These are phyloP conservation scores for Juglanconis sp. DNA, from an alignment of 2,329 filamentous ascomycete genomes.

Conservation along the genomic window DNA sequence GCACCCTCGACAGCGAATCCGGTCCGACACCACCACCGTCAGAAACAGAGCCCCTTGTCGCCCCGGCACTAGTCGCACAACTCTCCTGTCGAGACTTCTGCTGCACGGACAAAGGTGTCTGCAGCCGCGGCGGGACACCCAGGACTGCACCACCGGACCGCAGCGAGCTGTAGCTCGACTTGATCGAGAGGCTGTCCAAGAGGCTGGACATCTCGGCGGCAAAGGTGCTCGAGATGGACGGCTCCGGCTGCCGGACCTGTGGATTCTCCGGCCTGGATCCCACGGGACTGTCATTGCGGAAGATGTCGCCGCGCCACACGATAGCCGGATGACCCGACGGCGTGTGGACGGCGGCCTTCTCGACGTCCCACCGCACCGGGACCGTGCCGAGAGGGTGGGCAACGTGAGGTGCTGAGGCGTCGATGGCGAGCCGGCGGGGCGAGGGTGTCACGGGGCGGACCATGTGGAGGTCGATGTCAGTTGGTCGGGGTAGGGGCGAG, in stretches of 20 bases:
- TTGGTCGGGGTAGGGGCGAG: background rate
- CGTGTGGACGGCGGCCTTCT: background rate
- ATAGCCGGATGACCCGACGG: background rate
- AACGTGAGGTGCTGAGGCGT: background rate
- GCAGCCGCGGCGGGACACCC: background rate
- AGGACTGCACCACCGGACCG: background rate
- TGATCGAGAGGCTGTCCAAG: conserved; percentile 8
- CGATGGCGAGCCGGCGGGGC: background rate
- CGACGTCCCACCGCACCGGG: conserved; percentile 4
- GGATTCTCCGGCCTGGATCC: background rate
- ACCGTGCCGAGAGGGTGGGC: background rate
- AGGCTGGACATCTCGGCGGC: conserved; percentile 4
- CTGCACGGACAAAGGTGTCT: background rate
- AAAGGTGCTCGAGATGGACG: conserved; percentile 3
- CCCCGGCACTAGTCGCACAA: background rate
- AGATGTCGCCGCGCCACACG: background rate
- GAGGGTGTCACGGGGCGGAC: background rate
- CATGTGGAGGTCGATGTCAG: background rate
- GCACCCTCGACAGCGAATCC: background rate
- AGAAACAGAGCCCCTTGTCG: background rate
- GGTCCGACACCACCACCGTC: background rate
- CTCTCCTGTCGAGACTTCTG: background rate
- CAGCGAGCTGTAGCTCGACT: conserved; percentile 9
- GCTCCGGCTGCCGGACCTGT: background rate
- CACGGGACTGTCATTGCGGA: background rate